phyloP scores from a whole-genome alignment of 768 basidiomycete genomes.

The Trametes villosa region DNA sequence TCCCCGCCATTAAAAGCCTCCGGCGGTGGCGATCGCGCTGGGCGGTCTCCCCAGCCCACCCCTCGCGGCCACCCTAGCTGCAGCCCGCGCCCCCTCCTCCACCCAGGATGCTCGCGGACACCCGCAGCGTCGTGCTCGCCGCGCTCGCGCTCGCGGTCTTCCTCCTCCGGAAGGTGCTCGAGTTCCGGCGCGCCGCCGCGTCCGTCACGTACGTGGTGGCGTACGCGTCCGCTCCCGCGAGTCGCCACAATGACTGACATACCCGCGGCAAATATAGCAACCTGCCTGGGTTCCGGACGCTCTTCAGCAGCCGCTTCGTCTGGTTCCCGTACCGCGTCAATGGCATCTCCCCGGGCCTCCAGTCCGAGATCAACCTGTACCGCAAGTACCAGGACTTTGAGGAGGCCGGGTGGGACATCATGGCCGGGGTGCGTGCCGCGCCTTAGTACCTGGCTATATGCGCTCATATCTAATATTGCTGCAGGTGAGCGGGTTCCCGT shows the following conservation, averaged over 20 bases:
- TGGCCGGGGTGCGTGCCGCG: slow-evolving; percentile 28
- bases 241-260: neutral
- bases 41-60: too few species aligned
- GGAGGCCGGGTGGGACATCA: slow-evolving; percentile 27
- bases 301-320: slow-evolving; percentile 22
- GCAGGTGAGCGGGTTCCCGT: slow-evolving; percentile 16
- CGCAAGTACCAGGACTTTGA: slow-evolving; percentile 30
- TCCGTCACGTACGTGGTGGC: slow-evolving; percentile 25
- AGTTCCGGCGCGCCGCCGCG: slow-evolving; percentile 23
- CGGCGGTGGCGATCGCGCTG: too few species aligned
- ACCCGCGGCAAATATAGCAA: slow-evolving; percentile 6
- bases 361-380: slow-evolving; percentile 20
- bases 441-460: neutral
- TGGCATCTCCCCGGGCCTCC: slow-evolving; percentile 26
- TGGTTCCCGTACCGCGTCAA: slow-evolving; percentile 25
- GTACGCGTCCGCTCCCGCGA: neutral
- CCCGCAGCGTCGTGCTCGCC: slow-evolving; percentile 15
- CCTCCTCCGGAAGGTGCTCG: slow-evolving; percentile 18
- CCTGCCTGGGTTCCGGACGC: slow-evolving; percentile 22
- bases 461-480: neutral
- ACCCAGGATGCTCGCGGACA: slow-evolving; percentile 7
- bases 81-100: too few species aligned
- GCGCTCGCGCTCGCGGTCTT: slow-evolving; percentile 17
- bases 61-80: too few species aligned
- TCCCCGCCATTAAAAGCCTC: too few species aligned